These are phyloP conservation scores for Solanum dulcamara DNA, from an alignment of 257 asterid species.

Conservation along the genomic window DNA sequence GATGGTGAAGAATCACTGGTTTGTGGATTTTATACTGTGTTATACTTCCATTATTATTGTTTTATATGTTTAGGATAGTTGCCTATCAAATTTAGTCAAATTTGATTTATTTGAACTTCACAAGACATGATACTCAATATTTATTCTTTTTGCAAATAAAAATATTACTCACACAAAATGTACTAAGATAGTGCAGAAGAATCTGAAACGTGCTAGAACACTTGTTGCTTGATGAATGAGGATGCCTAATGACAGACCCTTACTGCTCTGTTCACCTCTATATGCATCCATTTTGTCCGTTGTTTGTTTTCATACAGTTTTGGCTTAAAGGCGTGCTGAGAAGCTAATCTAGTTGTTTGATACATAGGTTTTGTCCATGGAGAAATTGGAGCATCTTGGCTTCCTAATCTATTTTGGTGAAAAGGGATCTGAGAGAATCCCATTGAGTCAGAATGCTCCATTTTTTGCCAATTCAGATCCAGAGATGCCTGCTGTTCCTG, in stretches of 20 bases:
- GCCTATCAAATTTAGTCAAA: not conserved
- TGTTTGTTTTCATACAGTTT: not conserved
- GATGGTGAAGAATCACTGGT: conserved; percentile 82
- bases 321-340: not conserved
- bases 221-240: not conserved
- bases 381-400: conserved; percentile 70
- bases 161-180: not conserved
- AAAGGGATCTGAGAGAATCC: conserved; percentile 49
- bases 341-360: not conserved
- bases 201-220: not conserved
- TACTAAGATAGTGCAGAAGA: not conserved
- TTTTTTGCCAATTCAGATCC: conserved; percentile 94
- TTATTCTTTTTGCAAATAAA: not conserved
- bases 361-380: conserved; percentile 69
- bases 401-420: conserved; percentile 77
- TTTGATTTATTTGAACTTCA: not conserved
- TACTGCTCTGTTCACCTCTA: not conserved
- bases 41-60: not conserved
- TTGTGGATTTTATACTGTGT: conserved; percentile 9
- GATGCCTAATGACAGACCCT: not conserved
- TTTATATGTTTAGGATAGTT: not conserved
- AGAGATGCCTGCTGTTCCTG: conserved; percentile 95
- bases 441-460: conserved; percentile 80
- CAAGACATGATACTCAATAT: not conserved
- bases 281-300: not conserved